Evolutionary conservation across 345 rosid genomes (phyloP).

Genomic region (Trapa bicornis): DNA sequence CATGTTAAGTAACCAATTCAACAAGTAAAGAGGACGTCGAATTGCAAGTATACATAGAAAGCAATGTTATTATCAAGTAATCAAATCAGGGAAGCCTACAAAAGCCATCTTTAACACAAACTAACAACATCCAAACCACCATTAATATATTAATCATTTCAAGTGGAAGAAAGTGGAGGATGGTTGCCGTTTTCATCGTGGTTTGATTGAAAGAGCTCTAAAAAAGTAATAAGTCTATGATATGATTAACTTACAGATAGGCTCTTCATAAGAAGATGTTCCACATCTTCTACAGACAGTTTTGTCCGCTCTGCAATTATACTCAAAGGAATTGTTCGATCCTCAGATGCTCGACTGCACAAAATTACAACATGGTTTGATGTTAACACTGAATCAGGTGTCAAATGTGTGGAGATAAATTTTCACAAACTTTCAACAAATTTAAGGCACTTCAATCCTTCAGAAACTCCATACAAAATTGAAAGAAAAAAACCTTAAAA

Average conservation of each 20-base stretch:
- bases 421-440: not conserved
- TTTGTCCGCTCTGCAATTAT: slow-evolving; percentile 85
- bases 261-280: slow-evolving; percentile 95
- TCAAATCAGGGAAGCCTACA: not conserved
- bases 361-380: slow-evolving; percentile 4
- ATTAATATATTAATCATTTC: not conserved
- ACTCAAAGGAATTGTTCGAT: slow-evolving; percentile 76
- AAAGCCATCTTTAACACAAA: not conserved
- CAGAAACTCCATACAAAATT: not conserved
- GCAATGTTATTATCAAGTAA: not conserved
- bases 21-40: too few relatives aligned
- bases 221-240: not conserved
- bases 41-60: too few relatives aligned
- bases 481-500: not conserved
- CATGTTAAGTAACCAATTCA: not conserved
- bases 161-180: not conserved
- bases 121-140: not conserved
- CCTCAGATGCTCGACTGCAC: slow-evolving; percentile 99
- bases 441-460: not conserved
- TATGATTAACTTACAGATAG: slow-evolving; percentile 62
- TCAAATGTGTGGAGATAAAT: not conserved
- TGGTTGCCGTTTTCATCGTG: not conserved
- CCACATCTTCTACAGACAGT: slow-evolving; percentile 79
- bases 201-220: not conserved
- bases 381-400: too few relatives aligned